Evolutionary conservation across 805 yeast species (phyloP).

Genomic region (Candida nitratophila): DNA sequence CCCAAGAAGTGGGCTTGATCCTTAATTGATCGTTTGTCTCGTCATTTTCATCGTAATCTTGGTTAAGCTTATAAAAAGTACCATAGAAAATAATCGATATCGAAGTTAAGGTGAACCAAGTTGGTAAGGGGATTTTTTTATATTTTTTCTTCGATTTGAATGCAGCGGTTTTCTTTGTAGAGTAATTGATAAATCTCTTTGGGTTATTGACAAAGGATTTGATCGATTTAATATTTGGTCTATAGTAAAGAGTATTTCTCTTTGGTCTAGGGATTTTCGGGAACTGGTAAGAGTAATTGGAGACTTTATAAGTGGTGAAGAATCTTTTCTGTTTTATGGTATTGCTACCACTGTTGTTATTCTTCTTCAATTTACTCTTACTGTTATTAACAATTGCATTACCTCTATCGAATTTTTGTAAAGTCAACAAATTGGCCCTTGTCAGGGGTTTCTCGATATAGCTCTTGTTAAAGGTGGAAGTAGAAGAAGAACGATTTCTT

Average conservation of each 20-base stretch:
- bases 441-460: slow-evolving; percentile 15
- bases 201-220: slow-evolving; percentile 13
- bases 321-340: slow-evolving; percentile 4
- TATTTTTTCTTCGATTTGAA: slow-evolving; percentile 3
- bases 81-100: slow-evolving; percentile 47
- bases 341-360: slow-evolving; percentile 6
- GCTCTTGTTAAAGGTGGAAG: slow-evolving; percentile 32
- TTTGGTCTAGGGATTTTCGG: slow-evolving; percentile 54
- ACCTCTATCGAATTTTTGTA: slow-evolving; percentile 1
- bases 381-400: background rate
- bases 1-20: slow-evolving; percentile 74
- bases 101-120: slow-evolving; percentile 51
- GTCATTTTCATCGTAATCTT: slow-evolving; percentile 12
- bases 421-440: slow-evolving; percentile 15
- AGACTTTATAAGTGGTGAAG: background rate
- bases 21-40: slow-evolving; percentile 24
- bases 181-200: slow-evolving; percentile 7
- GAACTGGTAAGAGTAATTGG: slow-evolving; percentile 30
- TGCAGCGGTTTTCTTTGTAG: background rate
- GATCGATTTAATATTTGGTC: slow-evolving; percentile 9
- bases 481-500: background rate
- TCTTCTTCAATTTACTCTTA: background rate
- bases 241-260: slow-evolving; percentile 44
- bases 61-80: slow-evolving; percentile 39
- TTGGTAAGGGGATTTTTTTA: slow-evolving; percentile 15